phyloP scores from a whole-genome alignment of 2,329 filamentous ascomycete genomes.

The Fusarium cicatricum region DNA sequence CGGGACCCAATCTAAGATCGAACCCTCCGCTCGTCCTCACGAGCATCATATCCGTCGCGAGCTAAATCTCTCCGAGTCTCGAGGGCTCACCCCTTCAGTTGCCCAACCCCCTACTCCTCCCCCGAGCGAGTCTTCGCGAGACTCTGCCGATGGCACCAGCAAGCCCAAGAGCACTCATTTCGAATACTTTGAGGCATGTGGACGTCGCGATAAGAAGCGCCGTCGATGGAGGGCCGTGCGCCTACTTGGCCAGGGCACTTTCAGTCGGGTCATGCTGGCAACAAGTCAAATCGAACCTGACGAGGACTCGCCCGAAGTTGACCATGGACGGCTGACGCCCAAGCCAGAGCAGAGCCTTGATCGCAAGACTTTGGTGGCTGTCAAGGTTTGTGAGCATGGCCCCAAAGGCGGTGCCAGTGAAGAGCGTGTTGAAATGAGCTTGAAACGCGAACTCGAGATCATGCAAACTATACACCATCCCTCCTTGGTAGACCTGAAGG shows the following conservation, averaged over 20 bases:
- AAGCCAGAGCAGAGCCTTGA: slow-evolving; percentile 51
- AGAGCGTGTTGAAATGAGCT: slow-evolving; percentile 88
- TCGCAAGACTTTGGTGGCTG: slow-evolving; percentile 85
- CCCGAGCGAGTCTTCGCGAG: slow-evolving; percentile 74
- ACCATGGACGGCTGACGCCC: slow-evolving; percentile 45
- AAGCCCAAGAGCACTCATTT: slow-evolving; percentile 51
- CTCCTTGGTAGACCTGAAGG: slow-evolving; percentile 88
- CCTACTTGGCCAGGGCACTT: slow-evolving; percentile 89
- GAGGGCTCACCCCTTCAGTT: slow-evolving; percentile 72
- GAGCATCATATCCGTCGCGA: slow-evolving; percentile 73
- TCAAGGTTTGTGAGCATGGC: slow-evolving; percentile 96
- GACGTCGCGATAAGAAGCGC: slow-evolving; percentile 72
- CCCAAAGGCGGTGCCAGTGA: slow-evolving; percentile 93
- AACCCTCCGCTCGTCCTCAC: slow-evolving; percentile 42
- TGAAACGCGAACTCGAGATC: slow-evolving; percentile 95
- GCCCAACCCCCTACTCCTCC: slow-evolving; percentile 80
- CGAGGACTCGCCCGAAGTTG: slow-evolving; percentile 52
- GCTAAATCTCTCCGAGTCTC: slow-evolving; percentile 78
- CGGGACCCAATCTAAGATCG: slow-evolving; percentile 61
- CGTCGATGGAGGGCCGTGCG: slow-evolving; percentile 83
- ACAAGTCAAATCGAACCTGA: slow-evolving; percentile 74
- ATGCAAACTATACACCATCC: slow-evolving; percentile 89
- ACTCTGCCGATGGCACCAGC: slow-evolving; percentile 52
- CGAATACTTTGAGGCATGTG: slow-evolving; percentile 76
- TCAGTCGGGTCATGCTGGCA: slow-evolving; percentile 92